Conservation (phyloP, 148 eudicot genomes). For the Rhododendron vialii region DNA sequence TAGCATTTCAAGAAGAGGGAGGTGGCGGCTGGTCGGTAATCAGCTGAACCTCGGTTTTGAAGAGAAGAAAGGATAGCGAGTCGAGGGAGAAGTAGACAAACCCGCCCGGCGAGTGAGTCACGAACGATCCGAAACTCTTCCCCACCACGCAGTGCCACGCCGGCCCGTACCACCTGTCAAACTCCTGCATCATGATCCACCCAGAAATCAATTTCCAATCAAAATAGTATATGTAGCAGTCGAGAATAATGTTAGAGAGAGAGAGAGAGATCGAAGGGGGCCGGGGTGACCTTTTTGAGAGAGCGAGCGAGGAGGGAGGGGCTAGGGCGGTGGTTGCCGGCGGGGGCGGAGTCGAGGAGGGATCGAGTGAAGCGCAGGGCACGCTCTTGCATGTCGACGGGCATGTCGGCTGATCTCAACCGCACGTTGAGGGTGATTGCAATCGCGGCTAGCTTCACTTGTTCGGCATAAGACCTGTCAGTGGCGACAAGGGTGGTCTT, state of each 20-base stretch:
- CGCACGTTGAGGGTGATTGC: conserved; percentile 28
- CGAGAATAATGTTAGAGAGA: background rate
- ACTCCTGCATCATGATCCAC: conserved; percentile 21
- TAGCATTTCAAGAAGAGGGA: background rate
- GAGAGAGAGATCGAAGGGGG: background rate
- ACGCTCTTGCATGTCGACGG: conserved; percentile 32
- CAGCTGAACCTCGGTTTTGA: conserved; percentile 41
- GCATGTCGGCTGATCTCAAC: conserved; percentile 41
- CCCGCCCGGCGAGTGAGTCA: conserved; percentile 46
- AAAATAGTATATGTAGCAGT: background rate
- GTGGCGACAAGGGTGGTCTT: background rate
- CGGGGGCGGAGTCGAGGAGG: conserved; percentile 23
- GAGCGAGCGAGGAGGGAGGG: conserved; percentile 37
- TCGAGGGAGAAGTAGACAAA: conserved; percentile 39
- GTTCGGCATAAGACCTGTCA: background rate
- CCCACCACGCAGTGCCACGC: conserved; percentile 51
- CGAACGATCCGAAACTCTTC: conserved; percentile 49
- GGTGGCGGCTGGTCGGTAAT: background rate
- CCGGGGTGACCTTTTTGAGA: conserved; percentile 31
- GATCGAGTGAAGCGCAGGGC: conserved; percentile 35
- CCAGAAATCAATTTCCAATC: background rate
- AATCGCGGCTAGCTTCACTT: conserved; percentile 26
- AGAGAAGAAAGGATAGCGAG: conserved; percentile 33
- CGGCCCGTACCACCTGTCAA: conserved; percentile 36
- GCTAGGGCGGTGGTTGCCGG: conserved; percentile 16